Evolutionary conservation across 2,329 filamentous ascomycete species (phyloP).

Genomic region (Pyricularia sp.): DNA sequence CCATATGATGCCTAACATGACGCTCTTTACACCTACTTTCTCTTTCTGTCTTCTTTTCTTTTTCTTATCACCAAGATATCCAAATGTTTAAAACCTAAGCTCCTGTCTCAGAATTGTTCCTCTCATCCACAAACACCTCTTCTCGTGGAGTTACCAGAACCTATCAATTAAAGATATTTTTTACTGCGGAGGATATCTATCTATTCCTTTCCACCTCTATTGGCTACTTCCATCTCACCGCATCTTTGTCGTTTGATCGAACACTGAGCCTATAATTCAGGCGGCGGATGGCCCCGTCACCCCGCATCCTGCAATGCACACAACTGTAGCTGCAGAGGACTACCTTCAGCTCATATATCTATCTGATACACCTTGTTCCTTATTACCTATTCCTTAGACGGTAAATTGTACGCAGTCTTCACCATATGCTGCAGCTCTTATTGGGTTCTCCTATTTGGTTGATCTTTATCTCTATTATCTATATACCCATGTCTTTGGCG

Average conservation of each 20-base stretch:
- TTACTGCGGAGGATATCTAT: not conserved
- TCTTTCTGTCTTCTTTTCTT: not conserved
- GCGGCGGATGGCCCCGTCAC: not conserved
- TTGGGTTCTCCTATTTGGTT: not conserved
- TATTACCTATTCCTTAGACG: not conserved
- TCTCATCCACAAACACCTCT: not conserved
- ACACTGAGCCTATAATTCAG: not conserved
- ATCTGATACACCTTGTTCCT: not conserved
- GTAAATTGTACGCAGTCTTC: not conserved
- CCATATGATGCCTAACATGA: not conserved
- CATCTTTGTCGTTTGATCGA: not conserved
- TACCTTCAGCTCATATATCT: not conserved
- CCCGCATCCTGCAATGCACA: not conserved
- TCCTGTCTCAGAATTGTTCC: not conserved
- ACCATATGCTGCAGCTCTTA: not conserved
- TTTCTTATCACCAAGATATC: not conserved
- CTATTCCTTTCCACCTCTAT: not conserved
- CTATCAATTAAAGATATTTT: not conserved
- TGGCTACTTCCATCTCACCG: not conserved
- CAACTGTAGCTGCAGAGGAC: not conserved
- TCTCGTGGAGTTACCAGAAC: not conserved
- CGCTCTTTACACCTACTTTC: not conserved
- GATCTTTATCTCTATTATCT: not conserved
- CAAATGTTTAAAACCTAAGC: not conserved
- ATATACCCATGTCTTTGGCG: not conserved